Evolutionary conservation across 306 rosid genomes (phyloP).

Genomic region (Comarum palustre): DNA sequence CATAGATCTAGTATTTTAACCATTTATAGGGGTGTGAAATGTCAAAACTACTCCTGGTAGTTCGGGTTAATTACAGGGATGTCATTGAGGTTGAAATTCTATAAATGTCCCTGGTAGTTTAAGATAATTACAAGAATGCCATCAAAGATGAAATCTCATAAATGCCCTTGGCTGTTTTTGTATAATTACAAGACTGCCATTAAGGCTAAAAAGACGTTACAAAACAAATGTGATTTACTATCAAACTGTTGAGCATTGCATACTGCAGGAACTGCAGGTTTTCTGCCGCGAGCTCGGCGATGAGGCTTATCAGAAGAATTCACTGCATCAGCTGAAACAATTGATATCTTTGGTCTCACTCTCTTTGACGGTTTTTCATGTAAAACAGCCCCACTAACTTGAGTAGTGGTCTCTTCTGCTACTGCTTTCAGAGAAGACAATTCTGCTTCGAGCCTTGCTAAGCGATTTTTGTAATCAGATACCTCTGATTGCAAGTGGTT

Average conservation of each 20-base stretch:
- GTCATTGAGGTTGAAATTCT: too few species aligned
- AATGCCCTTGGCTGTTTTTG: too few species aligned
- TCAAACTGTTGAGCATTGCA: conserved; percentile 22
- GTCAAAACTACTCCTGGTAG: too few species aligned
- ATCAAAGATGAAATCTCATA: conserved; percentile 1
- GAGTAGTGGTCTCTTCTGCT: conserved; percentile 27
- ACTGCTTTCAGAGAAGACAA: conserved; percentile 39
- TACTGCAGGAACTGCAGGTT: conserved; percentile 21
- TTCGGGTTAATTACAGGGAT: too few species aligned
- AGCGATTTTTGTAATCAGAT: conserved; percentile 37
- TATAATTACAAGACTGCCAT: too few species aligned
- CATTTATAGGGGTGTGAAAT: too few species aligned
- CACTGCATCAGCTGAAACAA: conserved; percentile 22
- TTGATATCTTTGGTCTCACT: conserved; percentile 43
- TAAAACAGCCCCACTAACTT: conserved; percentile 24
- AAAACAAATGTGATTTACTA: conserved; percentile 27
- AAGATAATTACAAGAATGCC: too few species aligned
- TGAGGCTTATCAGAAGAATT: conserved; percentile 23
- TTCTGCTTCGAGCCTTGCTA: conserved; percentile 40
- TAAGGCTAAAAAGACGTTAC: too few species aligned
- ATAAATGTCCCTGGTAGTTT: too few species aligned
- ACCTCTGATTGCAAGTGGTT: conserved; percentile 45
- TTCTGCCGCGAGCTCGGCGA: conserved; percentile 25
- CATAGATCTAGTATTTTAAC: too few species aligned
- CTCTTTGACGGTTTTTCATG: conserved; percentile 34